Evolutionary conservation across 2,329 filamentous ascomycete genomes (phyloP), one percentile per base, ranked within the genome.

Genomic region (Colletotrichum spaethianum): DNA sequence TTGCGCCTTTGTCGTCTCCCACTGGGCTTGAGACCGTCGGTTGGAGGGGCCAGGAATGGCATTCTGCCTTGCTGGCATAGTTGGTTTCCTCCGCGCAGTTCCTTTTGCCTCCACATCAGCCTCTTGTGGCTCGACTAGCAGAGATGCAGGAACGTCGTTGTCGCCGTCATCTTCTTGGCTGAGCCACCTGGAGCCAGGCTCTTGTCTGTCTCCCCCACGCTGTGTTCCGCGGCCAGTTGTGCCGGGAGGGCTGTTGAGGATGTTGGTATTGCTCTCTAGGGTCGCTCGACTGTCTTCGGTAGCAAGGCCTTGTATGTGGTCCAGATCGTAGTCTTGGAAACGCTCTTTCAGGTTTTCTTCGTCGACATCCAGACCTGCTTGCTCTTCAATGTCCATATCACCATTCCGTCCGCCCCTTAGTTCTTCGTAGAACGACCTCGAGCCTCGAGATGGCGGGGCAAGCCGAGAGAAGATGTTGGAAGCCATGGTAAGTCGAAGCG

Each of bases 101-200:
- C 28, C 50, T 38, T 71, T 67, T 18, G n/a, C 46, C 9, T 33
- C 60, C 14, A 55, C 31, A n/a, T 57, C 67, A 5, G 36, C 26
- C 6, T 67, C 67, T 16, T 86, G 85, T 5, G 80, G 83, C 77
- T 93, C 91, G 26, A 93, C 87, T 23, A 93, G 79, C 23, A 93
- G 82, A 3, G 91, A 93, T 23, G 87, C 88, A 0, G 91, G 91
- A 0, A 92, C 90, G 76, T 92, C 90, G 66, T 91, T 90, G 67
- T 89, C 87, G 6, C 78, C 82, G 38, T 88, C 86, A 3, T 89
- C 86, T 38, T 90, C 87, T 20, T 84, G 77, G 31, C 74, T 67
- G 23, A 78, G 72, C 80, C 80, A 82, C 63, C 75, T 76, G 11
- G 79, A 55, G 50, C 73, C 74, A 4, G 74, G 52, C 48, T 76